A percentile compares a stretch with the other conserved stretches of the same genome.
These are phyloP conservation scores for Aschersonia sp. DNA, from an alignment of 2,329 filamentous ascomycete genomes.

Conservation along the genomic window DNA sequence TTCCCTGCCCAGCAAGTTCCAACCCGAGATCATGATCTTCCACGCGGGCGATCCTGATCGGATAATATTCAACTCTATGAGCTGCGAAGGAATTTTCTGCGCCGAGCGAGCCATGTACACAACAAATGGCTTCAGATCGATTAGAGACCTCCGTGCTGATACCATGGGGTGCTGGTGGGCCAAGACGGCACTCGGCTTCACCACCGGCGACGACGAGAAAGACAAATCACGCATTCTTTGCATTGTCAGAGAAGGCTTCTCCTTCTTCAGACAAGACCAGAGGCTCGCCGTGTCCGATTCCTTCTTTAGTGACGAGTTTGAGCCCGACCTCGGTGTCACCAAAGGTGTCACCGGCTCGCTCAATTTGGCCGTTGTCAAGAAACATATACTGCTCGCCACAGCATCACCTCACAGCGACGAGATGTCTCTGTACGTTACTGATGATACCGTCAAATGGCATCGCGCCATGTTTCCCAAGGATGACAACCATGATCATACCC, in stretches of 20 bases:
- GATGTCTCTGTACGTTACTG: slow-evolving; percentile 79
- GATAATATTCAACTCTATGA: slow-evolving; percentile 70
- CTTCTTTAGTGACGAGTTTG: slow-evolving; percentile 62
- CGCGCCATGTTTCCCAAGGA: slow-evolving; percentile 75
- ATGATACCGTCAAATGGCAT: slow-evolving; percentile 77
- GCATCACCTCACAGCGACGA: slow-evolving; percentile 71
- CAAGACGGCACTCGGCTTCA: slow-evolving; percentile 59
- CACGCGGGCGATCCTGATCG: slow-evolving; percentile 72
- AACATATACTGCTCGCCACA: slow-evolving; percentile 72
- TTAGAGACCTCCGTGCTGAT: slow-evolving; percentile 49
- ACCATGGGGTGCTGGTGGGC: slow-evolving; percentile 81
- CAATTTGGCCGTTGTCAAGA: slow-evolving; percentile 72
- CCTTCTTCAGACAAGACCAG: slow-evolving; percentile 57
- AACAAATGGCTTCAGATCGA: slow-evolving; percentile 65
- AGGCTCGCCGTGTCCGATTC: slow-evolving; percentile 69
- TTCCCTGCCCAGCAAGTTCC: slow-evolving; percentile 38
- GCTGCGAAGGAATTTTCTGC: slow-evolving; percentile 51
- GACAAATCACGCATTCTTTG: slow-evolving; percentile 66
- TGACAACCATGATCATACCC: slow-evolving; percentile 59
- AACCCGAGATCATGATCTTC: slow-evolving; percentile 48
- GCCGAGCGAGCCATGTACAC: slow-evolving; percentile 59
- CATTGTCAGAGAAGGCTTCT: slow-evolving; percentile 60
- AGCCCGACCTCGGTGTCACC: slow-evolving; percentile 62
- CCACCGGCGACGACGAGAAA: slow-evolving; percentile 47
- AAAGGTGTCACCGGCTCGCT: slow-evolving; percentile 66